A percentile compares a stretch with the other conserved stretches of the same genome.
Evolutionary conservation across 2,329 filamentous ascomycete species (phyloP).

Genomic region (Alternaria atra): DNA sequence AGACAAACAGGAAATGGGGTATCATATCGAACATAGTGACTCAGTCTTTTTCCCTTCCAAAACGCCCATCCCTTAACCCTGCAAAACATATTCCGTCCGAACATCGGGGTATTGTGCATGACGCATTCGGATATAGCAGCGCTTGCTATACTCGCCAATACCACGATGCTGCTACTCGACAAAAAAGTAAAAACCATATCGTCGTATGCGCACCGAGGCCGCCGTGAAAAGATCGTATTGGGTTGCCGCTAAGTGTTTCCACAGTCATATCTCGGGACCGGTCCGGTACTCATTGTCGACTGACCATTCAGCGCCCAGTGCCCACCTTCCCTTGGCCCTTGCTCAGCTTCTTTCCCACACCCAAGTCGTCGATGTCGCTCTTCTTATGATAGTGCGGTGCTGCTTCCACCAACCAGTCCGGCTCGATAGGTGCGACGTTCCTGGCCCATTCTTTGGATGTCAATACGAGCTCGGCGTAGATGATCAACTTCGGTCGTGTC

Average conservation of each 20-base stretch:
- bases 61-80: background rate
- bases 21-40: background rate
- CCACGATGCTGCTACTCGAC: too few relatives aligned
- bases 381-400: constrained; percentile 71
- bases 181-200: too few relatives aligned
- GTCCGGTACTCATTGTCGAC: too few relatives aligned
- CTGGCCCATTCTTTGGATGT: constrained; percentile 94
- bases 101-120: background rate
- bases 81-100: background rate
- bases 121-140: too few relatives aligned
- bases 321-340: constrained; percentile 62
- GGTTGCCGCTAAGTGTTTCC: too few relatives aligned
- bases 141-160: too few relatives aligned
- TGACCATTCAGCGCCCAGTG: background rate
- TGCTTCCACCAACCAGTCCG: constrained; percentile 85
- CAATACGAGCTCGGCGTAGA: background rate
- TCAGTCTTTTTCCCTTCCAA: background rate
- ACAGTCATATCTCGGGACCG: too few relatives aligned
- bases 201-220: too few relatives aligned
- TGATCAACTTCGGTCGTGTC: background rate
- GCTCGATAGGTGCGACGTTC: constrained; percentile 82
- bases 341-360: constrained; percentile 54
- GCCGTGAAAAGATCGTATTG: too few relatives aligned
- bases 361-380: too few relatives aligned
- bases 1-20: background rate